Conservation (phyloP, 106 monocot genomes). For the Apostasia shenzhenica region DNA sequence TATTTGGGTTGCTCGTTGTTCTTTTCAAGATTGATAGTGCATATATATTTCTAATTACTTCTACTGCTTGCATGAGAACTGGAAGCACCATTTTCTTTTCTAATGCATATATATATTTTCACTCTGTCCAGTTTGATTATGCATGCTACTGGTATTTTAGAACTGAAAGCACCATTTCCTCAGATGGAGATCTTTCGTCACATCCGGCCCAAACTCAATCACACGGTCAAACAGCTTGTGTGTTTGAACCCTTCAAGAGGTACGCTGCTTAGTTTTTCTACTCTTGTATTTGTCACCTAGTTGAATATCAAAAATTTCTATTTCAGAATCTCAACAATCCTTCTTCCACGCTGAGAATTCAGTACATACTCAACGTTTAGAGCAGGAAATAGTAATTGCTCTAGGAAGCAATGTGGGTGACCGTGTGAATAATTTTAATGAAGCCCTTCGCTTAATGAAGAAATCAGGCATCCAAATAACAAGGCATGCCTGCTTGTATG, state of each 20-base stretch:
- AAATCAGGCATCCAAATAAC: slow-evolving; percentile 55
- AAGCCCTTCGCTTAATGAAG: slow-evolving; percentile 71
- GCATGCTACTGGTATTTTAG: slow-evolving; percentile 9
- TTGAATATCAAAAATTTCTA: background rate
- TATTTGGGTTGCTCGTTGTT: too few relatives aligned
- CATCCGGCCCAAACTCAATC: slow-evolving; percentile 6
- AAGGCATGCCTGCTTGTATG: slow-evolving; percentile 71
- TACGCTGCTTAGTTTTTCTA: slow-evolving; percentile 3
- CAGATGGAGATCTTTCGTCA: slow-evolving; percentile 16
- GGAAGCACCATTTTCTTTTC: too few relatives aligned
- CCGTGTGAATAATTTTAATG: slow-evolving; percentile 58
- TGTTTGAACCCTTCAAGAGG: background rate
- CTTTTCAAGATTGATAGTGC: too few relatives aligned
- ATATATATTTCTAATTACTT: too few relatives aligned
- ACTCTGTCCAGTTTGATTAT: background rate
- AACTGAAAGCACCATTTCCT: slow-evolving; percentile 1
- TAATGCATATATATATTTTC: too few relatives aligned
- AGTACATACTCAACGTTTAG: slow-evolving; percentile 16
- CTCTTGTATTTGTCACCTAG: background rate
- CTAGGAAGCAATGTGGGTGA: slow-evolving; percentile 89
- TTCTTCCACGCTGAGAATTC: slow-evolving; percentile 20
- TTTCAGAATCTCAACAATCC: slow-evolving; percentile 14
- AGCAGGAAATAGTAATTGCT: slow-evolving; percentile 80
- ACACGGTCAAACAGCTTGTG: slow-evolving; percentile 1
- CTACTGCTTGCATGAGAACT: too few relatives aligned